A percentile compares a stretch with the other conserved stretches of the same genome.
Evolutionary conservation across 2,329 filamentous ascomycete species (phyloP).

Genomic region (Pyricularia sp.): DNA sequence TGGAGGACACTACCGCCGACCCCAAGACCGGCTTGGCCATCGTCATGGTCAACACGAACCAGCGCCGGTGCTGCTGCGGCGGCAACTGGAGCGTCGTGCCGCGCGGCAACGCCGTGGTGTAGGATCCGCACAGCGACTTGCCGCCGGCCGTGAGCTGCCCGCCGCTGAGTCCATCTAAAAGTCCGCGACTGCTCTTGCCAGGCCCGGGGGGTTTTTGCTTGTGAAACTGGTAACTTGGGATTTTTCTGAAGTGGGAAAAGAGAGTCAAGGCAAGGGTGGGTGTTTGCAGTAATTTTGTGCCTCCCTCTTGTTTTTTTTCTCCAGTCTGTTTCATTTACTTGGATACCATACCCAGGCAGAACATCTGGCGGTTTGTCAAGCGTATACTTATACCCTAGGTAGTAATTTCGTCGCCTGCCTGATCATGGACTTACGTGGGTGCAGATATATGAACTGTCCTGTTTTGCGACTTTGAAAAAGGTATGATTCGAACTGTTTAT

Average conservation of each 20-base stretch:
- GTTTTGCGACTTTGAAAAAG: background rate
- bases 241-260: background rate
- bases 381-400: background rate
- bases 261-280: no score
- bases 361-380: background rate
- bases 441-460: background rate
- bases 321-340: background rate
- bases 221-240: no score
- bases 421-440: background rate
- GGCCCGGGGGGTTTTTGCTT: no score
- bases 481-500: background rate
- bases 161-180: background rate
- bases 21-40: slow-evolving; percentile 40
- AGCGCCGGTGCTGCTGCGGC: slow-evolving; percentile 45
- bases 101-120: slow-evolving; percentile 10
- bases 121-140: background rate
- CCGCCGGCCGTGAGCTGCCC: background rate
- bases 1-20: slow-evolving; percentile 45
- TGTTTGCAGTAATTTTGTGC: background rate
- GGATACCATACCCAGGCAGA: background rate
- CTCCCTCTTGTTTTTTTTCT: background rate
- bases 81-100: slow-evolving; percentile 41
- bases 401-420: background rate
- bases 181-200: no score
- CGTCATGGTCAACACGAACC: slow-evolving; percentile 35